Evolutionary conservation across 176 grass and related monocot genomes (phyloP).

Genomic region (Dendrocalamus sinicus): DNA sequence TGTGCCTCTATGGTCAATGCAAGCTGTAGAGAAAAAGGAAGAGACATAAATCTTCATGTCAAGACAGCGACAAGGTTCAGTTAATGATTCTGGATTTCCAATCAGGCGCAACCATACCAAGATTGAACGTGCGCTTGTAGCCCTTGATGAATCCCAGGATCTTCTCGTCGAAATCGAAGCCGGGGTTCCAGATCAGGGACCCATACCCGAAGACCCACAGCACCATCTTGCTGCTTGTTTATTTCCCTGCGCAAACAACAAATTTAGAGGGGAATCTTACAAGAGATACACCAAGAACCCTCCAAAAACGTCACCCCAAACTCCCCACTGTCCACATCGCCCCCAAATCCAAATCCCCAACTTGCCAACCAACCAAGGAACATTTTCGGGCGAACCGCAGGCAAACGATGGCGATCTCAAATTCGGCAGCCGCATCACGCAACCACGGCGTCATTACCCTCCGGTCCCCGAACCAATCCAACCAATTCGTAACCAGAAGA

Average conservation of each 20-base stretch:
- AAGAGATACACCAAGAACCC: neutral
- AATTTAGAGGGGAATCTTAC: neutral
- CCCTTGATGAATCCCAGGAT: constrained; percentile 82
- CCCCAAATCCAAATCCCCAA: neutral
- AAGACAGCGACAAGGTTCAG: neutral
- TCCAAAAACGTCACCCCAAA: neutral
- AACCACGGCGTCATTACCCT: no score
- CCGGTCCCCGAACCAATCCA: neutral
- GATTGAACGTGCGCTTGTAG: constrained; percentile 85
- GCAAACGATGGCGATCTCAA: neutral
- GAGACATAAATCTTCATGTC: neutral
- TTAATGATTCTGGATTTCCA: neutral
- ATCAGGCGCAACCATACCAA: constrained; percentile 53
- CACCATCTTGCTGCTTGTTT: constrained; percentile 58
- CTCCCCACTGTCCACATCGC: neutral
- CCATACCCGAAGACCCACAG: constrained; percentile 96
- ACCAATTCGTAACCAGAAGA: neutral
- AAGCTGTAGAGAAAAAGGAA: constrained; percentile 49
- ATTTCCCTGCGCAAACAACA: neutral
- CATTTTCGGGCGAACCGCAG: neutral
- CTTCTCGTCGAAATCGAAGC: constrained; percentile 89
- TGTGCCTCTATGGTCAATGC: constrained; percentile 97
- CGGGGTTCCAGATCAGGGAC: constrained; percentile 96
- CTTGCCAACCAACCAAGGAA: neutral
- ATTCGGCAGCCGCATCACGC: neutral